Evolutionary conservation across 2,329 filamentous ascomycete genomes (phyloP).

Genomic region (Dothiorella sarmentorum): DNA sequence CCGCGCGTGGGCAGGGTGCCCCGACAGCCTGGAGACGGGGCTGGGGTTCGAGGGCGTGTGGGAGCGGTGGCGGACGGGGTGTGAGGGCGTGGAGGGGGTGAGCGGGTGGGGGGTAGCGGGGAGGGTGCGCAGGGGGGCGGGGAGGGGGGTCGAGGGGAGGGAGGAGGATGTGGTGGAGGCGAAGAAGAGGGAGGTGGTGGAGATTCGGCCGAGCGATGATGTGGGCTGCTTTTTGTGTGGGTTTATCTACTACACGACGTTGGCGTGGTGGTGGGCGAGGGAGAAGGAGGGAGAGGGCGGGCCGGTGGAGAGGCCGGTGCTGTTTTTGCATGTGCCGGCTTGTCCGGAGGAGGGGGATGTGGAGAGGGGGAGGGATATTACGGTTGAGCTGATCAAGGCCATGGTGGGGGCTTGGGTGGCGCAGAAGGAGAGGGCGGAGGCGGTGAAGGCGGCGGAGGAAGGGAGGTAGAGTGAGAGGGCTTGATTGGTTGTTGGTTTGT

Average conservation of each 20-base stretch:
- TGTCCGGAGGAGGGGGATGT: conserved; percentile 34
- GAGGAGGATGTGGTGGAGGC: neutral
- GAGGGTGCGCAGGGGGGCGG: neutral
- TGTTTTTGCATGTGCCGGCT: conserved; percentile 44
- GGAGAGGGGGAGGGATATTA: conserved; percentile 30
- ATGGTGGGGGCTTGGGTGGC: conserved; percentile 32
- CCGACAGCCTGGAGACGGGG: conserved; percentile 25
- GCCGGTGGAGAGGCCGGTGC: conserved; percentile 28
- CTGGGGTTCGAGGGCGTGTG: conserved; percentile 26
- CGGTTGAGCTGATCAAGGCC: conserved; percentile 33
- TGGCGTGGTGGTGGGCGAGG: conserved; percentile 33
- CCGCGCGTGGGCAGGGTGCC: conserved; percentile 26
- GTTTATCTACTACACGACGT: conserved; percentile 42
- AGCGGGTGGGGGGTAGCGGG: neutral
- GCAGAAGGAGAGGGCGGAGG: neutral
- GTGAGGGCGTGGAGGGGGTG: neutral
- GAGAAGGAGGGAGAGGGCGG: conserved; percentile 19
- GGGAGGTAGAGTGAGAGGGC: too few relatives aligned
- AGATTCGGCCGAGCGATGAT: conserved; percentile 38
- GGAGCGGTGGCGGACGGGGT: conserved; percentile 20
- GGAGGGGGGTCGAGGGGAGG: conserved; percentile 27
- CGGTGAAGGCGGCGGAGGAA: too few relatives aligned
- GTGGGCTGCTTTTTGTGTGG: conserved; percentile 45
- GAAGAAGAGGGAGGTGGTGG: conserved; percentile 22
- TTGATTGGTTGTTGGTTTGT: too few relatives aligned